Percentiles rank a stretch among this genome's conserved stretches.
These are phyloP conservation scores for Leishmania turanica DNA, from an alignment of 208 protist genomes.

Conservation along the genomic window DNA sequence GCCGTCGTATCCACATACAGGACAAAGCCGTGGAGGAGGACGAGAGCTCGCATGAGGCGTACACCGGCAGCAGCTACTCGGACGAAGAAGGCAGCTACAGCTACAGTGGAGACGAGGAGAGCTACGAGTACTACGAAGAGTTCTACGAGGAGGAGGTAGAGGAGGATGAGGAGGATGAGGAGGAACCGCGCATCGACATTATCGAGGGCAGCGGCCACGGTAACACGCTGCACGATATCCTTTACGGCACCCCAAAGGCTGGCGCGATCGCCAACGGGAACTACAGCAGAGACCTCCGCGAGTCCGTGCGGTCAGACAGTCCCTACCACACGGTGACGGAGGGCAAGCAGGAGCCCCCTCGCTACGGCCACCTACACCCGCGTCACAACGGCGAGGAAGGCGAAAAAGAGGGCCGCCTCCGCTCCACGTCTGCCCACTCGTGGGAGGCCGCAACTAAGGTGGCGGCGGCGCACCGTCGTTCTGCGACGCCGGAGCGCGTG, in stretches of 20 bases:
- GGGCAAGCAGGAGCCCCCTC: neutral
- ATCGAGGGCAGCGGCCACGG: slow-evolving; percentile 56
- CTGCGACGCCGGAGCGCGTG: slow-evolving; percentile 27
- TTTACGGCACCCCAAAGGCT: slow-evolving; percentile 65
- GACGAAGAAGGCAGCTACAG: slow-evolving; percentile 26
- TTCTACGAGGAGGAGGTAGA: slow-evolving; percentile 69
- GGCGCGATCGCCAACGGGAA: slow-evolving; percentile 34
- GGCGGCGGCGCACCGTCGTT: neutral
- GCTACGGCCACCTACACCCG: slow-evolving; percentile 14
- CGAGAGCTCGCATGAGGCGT: neutral
- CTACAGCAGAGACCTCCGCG: slow-evolving; percentile 32
- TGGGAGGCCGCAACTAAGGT: neutral
- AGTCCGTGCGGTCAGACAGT: slow-evolving; percentile 11
- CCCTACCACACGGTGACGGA: slow-evolving; percentile 6
- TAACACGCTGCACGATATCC: slow-evolving; percentile 53
- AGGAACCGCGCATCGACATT: slow-evolving; percentile 79
- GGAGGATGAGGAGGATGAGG: slow-evolving; percentile 67
- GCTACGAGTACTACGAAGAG: slow-evolving; percentile 66
- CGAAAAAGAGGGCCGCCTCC: neutral
- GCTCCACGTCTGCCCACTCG: neutral
- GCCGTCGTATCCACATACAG: slow-evolving; percentile 17
- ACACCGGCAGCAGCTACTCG: slow-evolving; percentile 11
- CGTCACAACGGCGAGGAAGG: slow-evolving; percentile 17
- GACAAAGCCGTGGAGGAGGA: neutral
- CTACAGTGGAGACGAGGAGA: slow-evolving; percentile 32